Evolutionary conservation across 2,329 filamentous ascomycete species (phyloP).

Genomic region (Aureobasidium sp.): DNA sequence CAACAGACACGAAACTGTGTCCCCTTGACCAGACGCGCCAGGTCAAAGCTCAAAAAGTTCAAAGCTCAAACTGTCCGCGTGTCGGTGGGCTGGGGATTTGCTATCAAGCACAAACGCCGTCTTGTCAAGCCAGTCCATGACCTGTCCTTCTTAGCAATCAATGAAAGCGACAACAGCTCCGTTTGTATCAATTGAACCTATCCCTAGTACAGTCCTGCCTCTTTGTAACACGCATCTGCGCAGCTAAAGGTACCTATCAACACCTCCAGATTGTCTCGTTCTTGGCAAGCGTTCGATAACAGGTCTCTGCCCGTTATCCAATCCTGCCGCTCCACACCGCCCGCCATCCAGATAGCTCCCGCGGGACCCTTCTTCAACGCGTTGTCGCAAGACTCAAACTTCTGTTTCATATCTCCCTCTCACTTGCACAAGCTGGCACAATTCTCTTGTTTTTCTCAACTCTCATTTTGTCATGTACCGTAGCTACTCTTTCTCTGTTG

Average conservation of each 20-base stretch:
- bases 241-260: not conserved
- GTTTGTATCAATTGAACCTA: not conserved
- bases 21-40: constrained; percentile 8
- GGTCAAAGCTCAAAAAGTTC: constrained; percentile 3
- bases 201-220: not conserved
- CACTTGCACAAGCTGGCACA: not conserved
- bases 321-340: not conserved
- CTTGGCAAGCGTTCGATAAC: not conserved
- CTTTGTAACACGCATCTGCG: not conserved
- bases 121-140: not conserved
- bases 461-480: not conserved
- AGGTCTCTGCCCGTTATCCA: not conserved
- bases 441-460: not conserved
- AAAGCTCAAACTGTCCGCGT: not conserved
- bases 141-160: not conserved
- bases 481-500: not conserved
- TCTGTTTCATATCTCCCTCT: not conserved
- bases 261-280: not conserved
- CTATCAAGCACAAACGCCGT: not conserved
- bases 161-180: not conserved
- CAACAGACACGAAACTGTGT: constrained; percentile 13
- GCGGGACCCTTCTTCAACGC: not conserved
- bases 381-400: not conserved
- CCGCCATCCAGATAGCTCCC: not conserved
- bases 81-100: not conserved